Base-by-base conservation (phyloP, 1,284 basidiomycete genomes). In the Ganoderma lucidum region DNA sequence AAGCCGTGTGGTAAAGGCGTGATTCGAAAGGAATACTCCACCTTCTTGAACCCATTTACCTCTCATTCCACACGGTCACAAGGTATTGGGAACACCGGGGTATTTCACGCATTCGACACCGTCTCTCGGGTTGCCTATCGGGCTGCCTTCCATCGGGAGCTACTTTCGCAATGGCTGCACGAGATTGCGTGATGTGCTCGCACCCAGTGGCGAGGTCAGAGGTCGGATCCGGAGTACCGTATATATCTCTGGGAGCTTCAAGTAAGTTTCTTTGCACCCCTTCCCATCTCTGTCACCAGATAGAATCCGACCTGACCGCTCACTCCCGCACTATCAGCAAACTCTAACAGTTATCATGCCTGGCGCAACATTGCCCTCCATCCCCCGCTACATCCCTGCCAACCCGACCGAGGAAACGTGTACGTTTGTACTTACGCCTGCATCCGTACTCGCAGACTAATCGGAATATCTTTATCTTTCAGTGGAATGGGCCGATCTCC, bases 401-500 rank as follows among this genome's bases (percentile, higher is more conserved):
- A 75, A 78, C 2, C 64, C 51, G 51, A 82, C 83, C 2, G 70
- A 75, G 44, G 80, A 77, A 58, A 65, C 80, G 10, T 70, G 83
- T 84, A 71, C 48, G 81, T 79, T 15, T 37, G 23, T 23, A 23
- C 23, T 12, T 15, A 10, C 32, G n/a, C n/a, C 56, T 56, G 30
- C 19, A 48, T n/a, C 30, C 19, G 19, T 14, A 19, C 56, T 37
- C 30, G 17, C 19, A 28, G 37, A 32, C 28, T 45, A 41, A 37
- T 58, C 23, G 23, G 19, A 28, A 15, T 30, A 23, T 23, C 23
- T 23, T 23, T 23, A 23, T 28, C 10, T 30, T 6, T 32, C 59
- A 91, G 90, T 90, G 78, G 85, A 90, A 51, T 92, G 88, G 81
- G 92, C 89, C 0, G 85, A 92, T 58, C 83, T 93, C 28, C 83